Evolutionary conservation across 139 green algal species (phyloP).

Genomic region (Chlamydomonas eustigma): DNA sequence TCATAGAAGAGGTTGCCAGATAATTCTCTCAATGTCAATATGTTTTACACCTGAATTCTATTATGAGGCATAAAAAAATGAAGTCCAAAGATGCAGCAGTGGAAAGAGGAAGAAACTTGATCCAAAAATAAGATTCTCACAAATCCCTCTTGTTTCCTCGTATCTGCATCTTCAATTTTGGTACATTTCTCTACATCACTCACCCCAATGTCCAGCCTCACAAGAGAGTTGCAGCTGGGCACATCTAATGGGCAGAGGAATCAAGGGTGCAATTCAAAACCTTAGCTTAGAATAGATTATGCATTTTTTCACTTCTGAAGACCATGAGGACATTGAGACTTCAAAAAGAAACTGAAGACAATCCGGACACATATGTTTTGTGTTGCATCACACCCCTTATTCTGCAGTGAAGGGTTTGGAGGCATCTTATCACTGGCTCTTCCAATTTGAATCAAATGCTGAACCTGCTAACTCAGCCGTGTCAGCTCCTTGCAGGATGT

Average conservation of each 20-base stretch:
- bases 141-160: too few relatives aligned
- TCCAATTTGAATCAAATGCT: too few relatives aligned
- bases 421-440: too few relatives aligned
- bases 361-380: too few relatives aligned
- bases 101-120: background rate
- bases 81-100: too few relatives aligned
- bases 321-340: background rate
- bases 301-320: background rate
- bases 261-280: background rate
- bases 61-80: too few relatives aligned
- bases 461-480: too few relatives aligned
- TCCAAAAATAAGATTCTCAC: background rate
- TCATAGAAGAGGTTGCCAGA: background rate
- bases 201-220: background rate
- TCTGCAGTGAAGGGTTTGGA: too few relatives aligned
- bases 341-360: background rate
- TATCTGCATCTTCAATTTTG: background rate
- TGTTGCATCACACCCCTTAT: too few relatives aligned
- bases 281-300: background rate
- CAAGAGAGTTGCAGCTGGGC: background rate
- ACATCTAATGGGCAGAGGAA: background rate
- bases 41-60: background rate
- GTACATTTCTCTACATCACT: background rate
- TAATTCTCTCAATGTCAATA: background rate
- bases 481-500: too few relatives aligned